Evolutionary conservation across 176 grass and related monocot genomes (phyloP), one percentile per base, ranked within the genome.

Genomic region (Paspalum notatum): DNA sequence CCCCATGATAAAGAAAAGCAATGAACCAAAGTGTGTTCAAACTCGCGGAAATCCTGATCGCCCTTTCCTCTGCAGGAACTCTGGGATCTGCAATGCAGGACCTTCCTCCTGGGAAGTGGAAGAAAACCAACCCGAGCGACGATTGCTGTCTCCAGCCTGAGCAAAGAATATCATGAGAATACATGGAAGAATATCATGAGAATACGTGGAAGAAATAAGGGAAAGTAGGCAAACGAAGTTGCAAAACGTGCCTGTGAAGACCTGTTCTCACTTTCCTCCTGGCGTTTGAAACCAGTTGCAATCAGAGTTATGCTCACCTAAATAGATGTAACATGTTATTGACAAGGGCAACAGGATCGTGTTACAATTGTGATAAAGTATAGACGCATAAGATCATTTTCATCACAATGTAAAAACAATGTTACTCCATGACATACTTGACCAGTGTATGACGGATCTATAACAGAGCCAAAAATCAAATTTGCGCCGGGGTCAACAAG

Each of bases 401-500:
- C 3, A 79, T 26, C 25, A 44, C 50, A 75, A 27, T 8, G 50
- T 46, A 14, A 44, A 42, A 70, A 45, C 21, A 20, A 20, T 45
- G 6, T 17, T 20, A 46, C 26, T 78, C 13, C 6, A 9, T 57
- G 40, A 80, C 90, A 83, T 89, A 98, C 95, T 80, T 98, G 95
- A 55, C 95, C 95, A 80, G 78, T 89, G 58, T 95, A 87, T 62
- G 92, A 98, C 7, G 84, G 95, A 58, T 98, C 92, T 71, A 98
- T 89, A 63, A 93, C 90, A 54, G 95, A 91, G 55, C 90, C 95
- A 46, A 98, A 95, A 82, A 98, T 98, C 48, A 98, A 80, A 91
- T 98, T 98, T 61, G 95, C 92, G 86, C 80, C 84, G 76, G 92
- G 92, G 81, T 98, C 92, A 38, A 95, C 95, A 68, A 98, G 92